These are phyloP conservation scores for Apiospora kogelbergensis DNA, from an alignment of 2,329 filamentous ascomycete species.

Conservation along the genomic window DNA sequence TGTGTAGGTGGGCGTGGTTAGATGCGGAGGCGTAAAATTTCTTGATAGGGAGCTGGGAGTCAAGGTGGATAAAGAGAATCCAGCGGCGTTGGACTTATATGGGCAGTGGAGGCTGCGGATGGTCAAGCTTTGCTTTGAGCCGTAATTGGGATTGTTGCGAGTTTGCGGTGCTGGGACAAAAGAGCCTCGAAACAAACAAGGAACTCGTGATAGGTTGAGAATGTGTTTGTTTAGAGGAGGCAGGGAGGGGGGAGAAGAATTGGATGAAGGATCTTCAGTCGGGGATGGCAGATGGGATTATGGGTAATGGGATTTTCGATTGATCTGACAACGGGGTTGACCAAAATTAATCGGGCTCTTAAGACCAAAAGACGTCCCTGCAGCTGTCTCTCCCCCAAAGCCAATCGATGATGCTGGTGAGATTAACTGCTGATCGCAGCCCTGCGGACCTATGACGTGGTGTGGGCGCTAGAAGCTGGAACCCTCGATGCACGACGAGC, in stretches of 20 bases:
- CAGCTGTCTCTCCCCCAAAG: not conserved
- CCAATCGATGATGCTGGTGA: conserved; percentile 4
- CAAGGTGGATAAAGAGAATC: not conserved
- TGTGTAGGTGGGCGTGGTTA: not conserved
- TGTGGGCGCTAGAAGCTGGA: not conserved
- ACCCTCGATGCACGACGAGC: not conserved
- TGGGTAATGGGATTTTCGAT: not conserved
- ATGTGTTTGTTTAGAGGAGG: not conserved
- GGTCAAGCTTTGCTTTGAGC: not conserved
- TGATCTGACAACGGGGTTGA: not conserved
- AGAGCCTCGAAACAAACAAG: not conserved
- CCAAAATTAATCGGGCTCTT: conserved; percentile 1
- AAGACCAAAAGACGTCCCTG: not conserved
- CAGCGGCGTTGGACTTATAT: not conserved
- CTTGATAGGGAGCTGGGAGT: not conserved
- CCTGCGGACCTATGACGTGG: not conserved
- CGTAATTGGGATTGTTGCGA: not conserved
- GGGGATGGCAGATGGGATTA: not conserved
- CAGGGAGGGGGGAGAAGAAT: not conserved
- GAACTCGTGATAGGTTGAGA: not conserved
- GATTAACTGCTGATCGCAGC: conserved; percentile 2
- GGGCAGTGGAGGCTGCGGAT: not conserved
- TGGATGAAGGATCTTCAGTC: not conserved
- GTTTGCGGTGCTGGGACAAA: not conserved
- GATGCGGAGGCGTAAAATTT: not conserved